These are phyloP conservation scores for Candida andamanensis DNA, from an alignment of 805 yeast genomes.

Conservation along the genomic window DNA sequence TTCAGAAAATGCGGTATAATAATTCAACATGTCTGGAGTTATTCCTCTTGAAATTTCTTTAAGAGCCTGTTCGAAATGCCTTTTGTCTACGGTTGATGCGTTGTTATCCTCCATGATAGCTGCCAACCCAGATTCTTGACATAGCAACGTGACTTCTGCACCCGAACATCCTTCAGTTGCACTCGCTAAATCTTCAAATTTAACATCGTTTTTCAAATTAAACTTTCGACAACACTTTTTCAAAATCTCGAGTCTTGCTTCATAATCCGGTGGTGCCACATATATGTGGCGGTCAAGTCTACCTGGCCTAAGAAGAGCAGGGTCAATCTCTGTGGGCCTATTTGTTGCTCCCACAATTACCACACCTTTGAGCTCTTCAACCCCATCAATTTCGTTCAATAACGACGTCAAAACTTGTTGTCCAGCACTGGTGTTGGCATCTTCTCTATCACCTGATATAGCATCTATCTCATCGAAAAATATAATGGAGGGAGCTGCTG, in stretches of 20 bases:
- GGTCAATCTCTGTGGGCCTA: conserved; percentile 87
- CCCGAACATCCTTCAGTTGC: conserved; percentile 92
- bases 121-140: conserved; percentile 94
- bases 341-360: conserved; percentile 95
- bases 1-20: conserved; percentile 54
- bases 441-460: conserved; percentile 69
- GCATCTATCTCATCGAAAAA: conserved; percentile 98
- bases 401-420: conserved; percentile 86
- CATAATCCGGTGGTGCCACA: conserved; percentile 85
- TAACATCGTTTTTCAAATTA: conserved; percentile 42
- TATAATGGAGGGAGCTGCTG: conserved; percentile 90
- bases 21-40: conserved; percentile 77
- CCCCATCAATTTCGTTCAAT: conserved; percentile 94
- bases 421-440: conserved; percentile 58
- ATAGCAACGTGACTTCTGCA: conserved; percentile 85
- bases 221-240: conserved; percentile 65
- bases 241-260: conserved; percentile 76
- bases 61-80: conserved; percentile 72
- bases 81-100: conserved; percentile 47
- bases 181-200: conserved; percentile 49
- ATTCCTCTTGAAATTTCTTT: conserved; percentile 69
- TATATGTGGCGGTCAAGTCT: conserved; percentile 89
- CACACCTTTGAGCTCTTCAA: conserved; percentile 90
- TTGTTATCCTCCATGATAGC: conserved; percentile 79
- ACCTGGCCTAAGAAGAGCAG: conserved; percentile 93